Evolutionary conservation across 768 basidiomycete species (phyloP).

Genomic region (Trametes coccinea): DNA sequence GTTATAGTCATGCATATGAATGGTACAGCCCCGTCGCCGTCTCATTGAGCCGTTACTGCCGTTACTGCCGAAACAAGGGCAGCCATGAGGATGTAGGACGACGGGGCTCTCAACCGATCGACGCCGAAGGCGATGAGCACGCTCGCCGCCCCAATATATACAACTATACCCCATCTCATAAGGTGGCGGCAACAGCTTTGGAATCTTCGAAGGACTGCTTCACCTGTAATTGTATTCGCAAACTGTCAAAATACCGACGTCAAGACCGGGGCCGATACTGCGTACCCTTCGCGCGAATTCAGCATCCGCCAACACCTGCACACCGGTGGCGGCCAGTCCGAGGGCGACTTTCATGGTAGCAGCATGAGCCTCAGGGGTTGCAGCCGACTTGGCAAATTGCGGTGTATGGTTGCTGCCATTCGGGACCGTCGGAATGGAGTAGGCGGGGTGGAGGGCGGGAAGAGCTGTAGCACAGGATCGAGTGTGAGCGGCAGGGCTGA

Average conservation of each 20-base stretch:
- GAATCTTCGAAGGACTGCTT: conserved; percentile 12
- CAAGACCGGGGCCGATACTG: no score
- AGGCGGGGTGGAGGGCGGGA: conserved; percentile 29
- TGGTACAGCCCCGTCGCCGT: no score
- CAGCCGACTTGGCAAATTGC: conserved; percentile 61
- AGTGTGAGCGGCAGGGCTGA: background rate
- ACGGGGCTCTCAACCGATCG: no score
- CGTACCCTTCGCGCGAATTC: conserved; percentile 37
- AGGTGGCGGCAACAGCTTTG: background rate
- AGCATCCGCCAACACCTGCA: conserved; percentile 58
- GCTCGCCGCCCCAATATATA: no score
- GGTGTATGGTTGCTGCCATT: conserved; percentile 78
- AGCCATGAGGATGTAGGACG: no score
- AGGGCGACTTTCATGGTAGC: conserved; percentile 58
- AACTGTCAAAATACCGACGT: background rate
- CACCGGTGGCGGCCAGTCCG: conserved; percentile 61
- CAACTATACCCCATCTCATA: background rate
- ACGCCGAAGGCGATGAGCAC: no score
- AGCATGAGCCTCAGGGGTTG: conserved; percentile 60
- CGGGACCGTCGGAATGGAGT: conserved; percentile 64
- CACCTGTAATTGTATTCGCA: background rate
- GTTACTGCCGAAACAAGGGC: no score
- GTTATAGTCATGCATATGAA: no score
- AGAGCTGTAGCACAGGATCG: conserved; percentile 16
- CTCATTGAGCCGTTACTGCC: no score